Percentiles rank a stretch among this genome's conserved stretches.
Evolutionary conservation across 352 stramenopile genomes (phyloP).

Genomic region (Phytophthora palmivora): DNA sequence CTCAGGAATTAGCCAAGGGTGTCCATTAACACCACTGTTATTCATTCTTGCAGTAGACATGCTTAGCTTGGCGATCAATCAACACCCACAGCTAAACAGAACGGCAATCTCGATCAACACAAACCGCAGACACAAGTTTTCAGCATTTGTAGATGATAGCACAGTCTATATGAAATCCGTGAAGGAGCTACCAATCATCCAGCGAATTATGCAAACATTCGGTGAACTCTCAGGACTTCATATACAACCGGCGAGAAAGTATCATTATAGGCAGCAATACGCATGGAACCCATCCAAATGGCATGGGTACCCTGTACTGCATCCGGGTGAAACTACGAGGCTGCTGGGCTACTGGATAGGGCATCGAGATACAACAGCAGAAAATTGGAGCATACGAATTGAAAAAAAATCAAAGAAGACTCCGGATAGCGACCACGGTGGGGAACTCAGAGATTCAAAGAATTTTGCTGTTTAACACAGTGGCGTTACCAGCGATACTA

Average conservation of each 20-base stretch:
- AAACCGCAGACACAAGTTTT: background rate
- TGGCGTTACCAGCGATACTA: background rate
- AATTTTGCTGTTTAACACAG: background rate
- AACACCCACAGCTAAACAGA: background rate
- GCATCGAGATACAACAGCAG: background rate
- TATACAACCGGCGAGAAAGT: background rate
- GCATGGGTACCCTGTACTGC: background rate
- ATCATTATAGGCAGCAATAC: background rate
- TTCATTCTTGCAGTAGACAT: conserved; percentile 1
- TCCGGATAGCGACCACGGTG: background rate
- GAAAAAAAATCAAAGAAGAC: no score
- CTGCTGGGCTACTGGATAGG: background rate
- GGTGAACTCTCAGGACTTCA: no score
- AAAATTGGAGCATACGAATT: no score
- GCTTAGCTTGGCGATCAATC: background rate
- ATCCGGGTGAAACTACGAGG: background rate
- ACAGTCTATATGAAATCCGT: background rate
- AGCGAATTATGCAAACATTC: background rate
- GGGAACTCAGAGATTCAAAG: background rate
- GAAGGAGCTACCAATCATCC: no score
- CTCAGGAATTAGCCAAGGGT: conserved; percentile 1
- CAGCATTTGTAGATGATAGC: conserved; percentile 5
- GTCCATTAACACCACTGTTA: no score
- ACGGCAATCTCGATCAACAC: background rate
- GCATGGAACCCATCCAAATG: background rate